Conservation (phyloP, 805 yeast species). For the Ogataea corticis region DNA sequence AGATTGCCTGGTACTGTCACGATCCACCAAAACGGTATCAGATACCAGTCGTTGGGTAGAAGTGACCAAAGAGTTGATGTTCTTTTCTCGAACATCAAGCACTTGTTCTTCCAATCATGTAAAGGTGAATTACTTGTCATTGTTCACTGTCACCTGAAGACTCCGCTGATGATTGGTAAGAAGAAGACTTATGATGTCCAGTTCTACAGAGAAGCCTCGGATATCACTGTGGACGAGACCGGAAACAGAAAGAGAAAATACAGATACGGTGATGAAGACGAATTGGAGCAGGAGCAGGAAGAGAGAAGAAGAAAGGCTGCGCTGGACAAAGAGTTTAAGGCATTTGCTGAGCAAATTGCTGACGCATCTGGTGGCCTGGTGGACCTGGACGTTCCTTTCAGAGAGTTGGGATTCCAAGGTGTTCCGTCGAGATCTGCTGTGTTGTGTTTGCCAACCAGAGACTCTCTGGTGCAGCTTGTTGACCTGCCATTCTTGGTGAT, state of each 20-base stretch:
- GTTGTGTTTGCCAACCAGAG: constrained; percentile 94
- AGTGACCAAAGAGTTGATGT: constrained; percentile 87
- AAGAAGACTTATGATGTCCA: constrained; percentile 94
- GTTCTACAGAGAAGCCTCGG: constrained; percentile 95
- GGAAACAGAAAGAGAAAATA: constrained; percentile 87
- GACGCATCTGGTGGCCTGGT: constrained; percentile 82
- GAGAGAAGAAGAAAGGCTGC: constrained; percentile 90
- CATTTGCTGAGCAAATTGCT: constrained; percentile 86
- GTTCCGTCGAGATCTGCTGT: constrained; percentile 95
- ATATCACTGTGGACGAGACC: constrained; percentile 94
- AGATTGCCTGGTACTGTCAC: constrained; percentile 88
- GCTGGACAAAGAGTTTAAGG: constrained; percentile 87
- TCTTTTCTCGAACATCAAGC: constrained; percentile 86
- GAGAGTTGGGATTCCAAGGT: constrained; percentile 96
- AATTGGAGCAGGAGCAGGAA: constrained; percentile 96
- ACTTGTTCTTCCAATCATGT: constrained; percentile 92
- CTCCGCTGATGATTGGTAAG: constrained; percentile 93
- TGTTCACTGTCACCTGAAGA: constrained; percentile 88
- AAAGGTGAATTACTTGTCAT: constrained; percentile 91
- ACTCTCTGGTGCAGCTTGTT: constrained; percentile 88
- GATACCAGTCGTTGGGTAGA: constrained; percentile 85
- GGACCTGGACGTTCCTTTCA: constrained; percentile 90
- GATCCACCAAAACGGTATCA: constrained; percentile 93
- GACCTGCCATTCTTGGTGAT: constrained; percentile 96
- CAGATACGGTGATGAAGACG: constrained; percentile 96